Conservation (phyloP, 768 basidiomycete species). For the Leccinum fibrillosum region DNA sequence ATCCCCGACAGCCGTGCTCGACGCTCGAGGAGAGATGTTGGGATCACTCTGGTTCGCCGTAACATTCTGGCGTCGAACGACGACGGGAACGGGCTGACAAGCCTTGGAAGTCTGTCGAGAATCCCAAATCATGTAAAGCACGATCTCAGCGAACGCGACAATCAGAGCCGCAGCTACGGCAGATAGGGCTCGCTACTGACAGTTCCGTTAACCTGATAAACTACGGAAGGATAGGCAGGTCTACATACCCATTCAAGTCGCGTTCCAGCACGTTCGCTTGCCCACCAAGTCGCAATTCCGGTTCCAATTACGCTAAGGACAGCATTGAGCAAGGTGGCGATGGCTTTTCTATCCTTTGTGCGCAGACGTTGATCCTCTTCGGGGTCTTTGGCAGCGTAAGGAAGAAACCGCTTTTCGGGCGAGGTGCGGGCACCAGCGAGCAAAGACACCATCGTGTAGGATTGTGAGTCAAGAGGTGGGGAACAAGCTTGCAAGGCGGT, state of each 20-base stretch:
- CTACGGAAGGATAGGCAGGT: background rate
- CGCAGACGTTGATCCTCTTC: slow-evolving; percentile 46
- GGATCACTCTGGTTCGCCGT: slow-evolving; percentile 4
- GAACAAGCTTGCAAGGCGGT: slow-evolving; percentile 36
- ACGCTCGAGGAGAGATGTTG: slow-evolving; percentile 12
- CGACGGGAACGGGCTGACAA: slow-evolving; percentile 4
- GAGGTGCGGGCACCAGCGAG: slow-evolving; percentile 79
- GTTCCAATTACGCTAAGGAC: slow-evolving; percentile 65
- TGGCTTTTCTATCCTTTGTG: slow-evolving; percentile 57
- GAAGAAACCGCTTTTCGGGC: slow-evolving; percentile 67
- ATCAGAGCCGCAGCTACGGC: slow-evolving; percentile 57
- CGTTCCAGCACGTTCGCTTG: slow-evolving; percentile 60
- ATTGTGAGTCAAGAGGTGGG: slow-evolving; percentile 46
- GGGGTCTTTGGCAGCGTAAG: slow-evolving; percentile 43
- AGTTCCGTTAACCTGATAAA: slow-evolving; percentile 3
- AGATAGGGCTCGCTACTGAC: slow-evolving; percentile 53
- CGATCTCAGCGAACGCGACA: slow-evolving; percentile 69
- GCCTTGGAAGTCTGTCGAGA: slow-evolving; percentile 37
- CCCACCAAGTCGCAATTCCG: slow-evolving; percentile 72
- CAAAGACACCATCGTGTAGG: slow-evolving; percentile 69
- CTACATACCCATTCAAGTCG: slow-evolving; percentile 70
- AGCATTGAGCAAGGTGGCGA: slow-evolving; percentile 69
- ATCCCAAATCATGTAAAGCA: slow-evolving; percentile 73
- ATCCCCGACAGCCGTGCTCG: slow-evolving; percentile 19
- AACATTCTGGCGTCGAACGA: slow-evolving; percentile 4